These are phyloP conservation scores for Penicillium ucsense DNA, from an alignment of 495 filamentous ascomycete species.

Conservation along the genomic window DNA sequence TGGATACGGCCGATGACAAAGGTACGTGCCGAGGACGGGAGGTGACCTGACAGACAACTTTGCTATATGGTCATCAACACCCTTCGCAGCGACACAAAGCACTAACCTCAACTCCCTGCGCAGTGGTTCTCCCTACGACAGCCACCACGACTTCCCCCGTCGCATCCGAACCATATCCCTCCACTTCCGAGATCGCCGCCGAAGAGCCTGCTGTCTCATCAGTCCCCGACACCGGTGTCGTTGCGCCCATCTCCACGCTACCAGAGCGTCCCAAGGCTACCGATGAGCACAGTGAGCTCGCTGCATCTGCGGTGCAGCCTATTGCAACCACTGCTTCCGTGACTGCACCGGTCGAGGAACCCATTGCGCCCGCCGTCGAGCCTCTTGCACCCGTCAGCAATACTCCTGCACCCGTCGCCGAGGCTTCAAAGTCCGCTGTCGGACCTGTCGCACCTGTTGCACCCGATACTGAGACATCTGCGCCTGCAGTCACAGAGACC, in stretches of 20 bases:
- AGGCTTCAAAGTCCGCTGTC: too few relatives aligned
- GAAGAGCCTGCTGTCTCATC: constrained; percentile 11
- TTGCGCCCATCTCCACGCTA: constrained; percentile 7
- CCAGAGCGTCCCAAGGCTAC: constrained; percentile 25
- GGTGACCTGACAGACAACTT: not conserved
- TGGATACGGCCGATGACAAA: constrained; percentile 11
- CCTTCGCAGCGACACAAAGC: not conserved
- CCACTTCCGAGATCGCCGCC: constrained; percentile 11
- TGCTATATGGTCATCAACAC: too few relatives aligned
- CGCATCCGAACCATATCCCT: constrained; percentile 15
- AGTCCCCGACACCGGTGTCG: constrained; percentile 3
- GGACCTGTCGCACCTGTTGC: too few relatives aligned
- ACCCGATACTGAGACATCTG: too few relatives aligned
- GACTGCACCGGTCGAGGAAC: not conserved
- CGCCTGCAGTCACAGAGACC: too few relatives aligned
- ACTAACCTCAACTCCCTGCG: not conserved
- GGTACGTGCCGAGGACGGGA: constrained; percentile 1
- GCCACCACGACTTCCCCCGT: constrained; percentile 10
- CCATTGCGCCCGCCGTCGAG: constrained; percentile 1
- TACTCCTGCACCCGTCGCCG: constrained; percentile 6
- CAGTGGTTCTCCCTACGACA: constrained; percentile 15
- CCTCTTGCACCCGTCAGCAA: constrained; percentile 8
- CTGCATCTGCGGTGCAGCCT: too few relatives aligned
- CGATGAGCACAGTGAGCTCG: constrained; percentile 1
- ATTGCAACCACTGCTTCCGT: too few relatives aligned